Conservation (phyloP, 2,329 filamentous ascomycete genomes). For the Diaporthe nobilis region DNA sequence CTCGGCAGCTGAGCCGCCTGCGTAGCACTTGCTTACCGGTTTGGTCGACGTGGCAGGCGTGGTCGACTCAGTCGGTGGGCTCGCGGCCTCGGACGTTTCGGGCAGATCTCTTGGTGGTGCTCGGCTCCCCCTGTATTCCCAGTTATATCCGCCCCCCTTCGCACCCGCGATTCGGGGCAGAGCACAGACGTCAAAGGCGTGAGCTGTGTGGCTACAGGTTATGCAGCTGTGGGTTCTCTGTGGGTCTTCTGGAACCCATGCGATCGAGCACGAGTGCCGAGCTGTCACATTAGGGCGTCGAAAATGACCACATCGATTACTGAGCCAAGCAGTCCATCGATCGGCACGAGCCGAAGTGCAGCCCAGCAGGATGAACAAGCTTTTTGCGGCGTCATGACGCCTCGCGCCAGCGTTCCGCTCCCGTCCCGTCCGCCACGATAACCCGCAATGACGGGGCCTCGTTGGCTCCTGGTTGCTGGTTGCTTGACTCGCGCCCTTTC, state of each 20-base stretch:
- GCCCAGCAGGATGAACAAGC: not conserved
- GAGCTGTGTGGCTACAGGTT: not conserved
- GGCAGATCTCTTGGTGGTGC: not conserved
- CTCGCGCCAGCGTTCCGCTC: no score
- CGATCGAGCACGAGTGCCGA: constrained; percentile 26
- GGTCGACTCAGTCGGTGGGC: not conserved
- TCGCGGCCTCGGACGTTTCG: constrained; percentile 9
- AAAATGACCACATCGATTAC: not conserved
- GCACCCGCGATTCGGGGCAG: not conserved
- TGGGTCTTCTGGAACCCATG: not conserved
- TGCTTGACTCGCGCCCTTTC: constrained; percentile 1
- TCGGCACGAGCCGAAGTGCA: constrained; percentile 4
- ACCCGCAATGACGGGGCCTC: not conserved
- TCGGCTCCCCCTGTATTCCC: not conserved
- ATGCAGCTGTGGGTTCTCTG: not conserved
- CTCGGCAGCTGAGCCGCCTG: not conserved
- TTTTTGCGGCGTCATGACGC: constrained; percentile 4
- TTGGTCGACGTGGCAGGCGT: no score
- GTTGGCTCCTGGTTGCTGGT: no score
- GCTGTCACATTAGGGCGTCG: not conserved
- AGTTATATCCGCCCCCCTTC: not conserved
- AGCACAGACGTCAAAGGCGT: not conserved
- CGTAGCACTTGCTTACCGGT: not conserved
- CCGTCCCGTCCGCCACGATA: not conserved
- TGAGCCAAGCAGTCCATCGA: not conserved